Evolutionary conservation across 495 filamentous ascomycete genomes (phyloP), one percentile per base, ranked within the genome.

Genomic region (Jackrogersella multiformis): DNA sequence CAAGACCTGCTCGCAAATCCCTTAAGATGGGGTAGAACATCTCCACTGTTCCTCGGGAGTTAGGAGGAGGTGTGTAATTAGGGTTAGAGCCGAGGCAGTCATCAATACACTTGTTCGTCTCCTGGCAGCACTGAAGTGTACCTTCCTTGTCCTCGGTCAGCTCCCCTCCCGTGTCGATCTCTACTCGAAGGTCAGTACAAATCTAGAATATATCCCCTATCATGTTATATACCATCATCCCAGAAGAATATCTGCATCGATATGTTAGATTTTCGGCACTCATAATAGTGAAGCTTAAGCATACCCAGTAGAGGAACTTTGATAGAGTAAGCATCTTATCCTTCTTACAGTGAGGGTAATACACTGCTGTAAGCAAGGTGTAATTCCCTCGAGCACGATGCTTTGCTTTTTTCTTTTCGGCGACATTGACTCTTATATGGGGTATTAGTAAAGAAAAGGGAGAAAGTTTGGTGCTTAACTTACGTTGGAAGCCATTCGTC

Each of bases 131-230:
- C 34, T 34, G 38, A 5, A 23, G 23, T 2, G 72, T 74, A 2
- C 69, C 72, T 32, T 69, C 68, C 0, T 61, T 54, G 20, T 73
- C 71, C 8, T 66, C 56, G 0, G 71, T 73, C 8, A 73, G 68
- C 12, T 73, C 71, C 15, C 71, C 71, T n/a, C 71, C 71, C 1
- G 48, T 66, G 30, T 73, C 71, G 12, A 73, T 73, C 10, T 73
- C 71, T 73, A 30, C 2, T 15, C 1, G 2, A 48, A 12, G 0
- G 48, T 66, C 48, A 61, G 49, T 41, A 26, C 16, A 21, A 10
- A 5, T 44, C 8, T 0, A 45, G 18, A 2, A 10, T 20, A 4
- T n/a, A 7, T 24, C 38, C 38, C 18, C 7, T 18, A 7, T 6
- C 10, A 5, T 13, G 6, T 36, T 6, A 16, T 18, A 57, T 57